Evolutionary conservation across 1,139 yeast species (phyloP), one percentile per base, ranked within the genome.

Genomic region (Geotrichum restrictum): DNA sequence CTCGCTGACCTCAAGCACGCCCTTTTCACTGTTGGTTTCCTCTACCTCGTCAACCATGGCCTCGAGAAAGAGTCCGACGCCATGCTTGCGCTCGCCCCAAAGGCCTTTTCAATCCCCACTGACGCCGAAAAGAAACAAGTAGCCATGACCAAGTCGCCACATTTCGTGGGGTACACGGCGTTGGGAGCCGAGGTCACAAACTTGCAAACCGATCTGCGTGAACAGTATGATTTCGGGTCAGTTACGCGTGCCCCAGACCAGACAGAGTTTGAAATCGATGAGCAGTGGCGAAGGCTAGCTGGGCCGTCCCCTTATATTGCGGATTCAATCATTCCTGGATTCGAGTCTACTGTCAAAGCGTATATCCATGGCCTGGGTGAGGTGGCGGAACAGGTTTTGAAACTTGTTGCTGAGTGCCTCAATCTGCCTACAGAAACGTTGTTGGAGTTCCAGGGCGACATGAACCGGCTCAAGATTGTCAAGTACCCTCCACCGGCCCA

Each of bases 291-390:
- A 53, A 79, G 81, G 57, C 72, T 83, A 51, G 82, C 80, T 57
- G 88, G 88, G 0, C 88, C 88, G 11, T 81, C 81, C 59, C 66
- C 76, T 54, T 83, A 83, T 82, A 83, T 86, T 0, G 76, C 76
- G 44, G 72, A 70, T 19, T 47, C 61, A 2, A 66, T 64, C n/a
- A 67, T 79, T 1, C 87, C 87, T 0, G 64, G 72, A 1, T 82
- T 82, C 63, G 68, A 76, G 55, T 71, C 73, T 0, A 70, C 70
- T 0, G 75, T 82, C 3, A 68, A 71, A 31, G 64, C 64, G 19
- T 80, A 80, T 61, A 75, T 81, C 33, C 64, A 61, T 3, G 74
- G 74, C 38, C 77, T 83, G 79, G 74, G 76, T 3, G 52, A 56
- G 3, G 70, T 83, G 40, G 70, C 82, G 14, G 66, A 71, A 4